A percentile compares a stretch with the other conserved stretches of the same genome.
phyloP scores from a whole-genome alignment of 192 early-diverging fungal genomes.

The Coemansia sp. region DNA sequence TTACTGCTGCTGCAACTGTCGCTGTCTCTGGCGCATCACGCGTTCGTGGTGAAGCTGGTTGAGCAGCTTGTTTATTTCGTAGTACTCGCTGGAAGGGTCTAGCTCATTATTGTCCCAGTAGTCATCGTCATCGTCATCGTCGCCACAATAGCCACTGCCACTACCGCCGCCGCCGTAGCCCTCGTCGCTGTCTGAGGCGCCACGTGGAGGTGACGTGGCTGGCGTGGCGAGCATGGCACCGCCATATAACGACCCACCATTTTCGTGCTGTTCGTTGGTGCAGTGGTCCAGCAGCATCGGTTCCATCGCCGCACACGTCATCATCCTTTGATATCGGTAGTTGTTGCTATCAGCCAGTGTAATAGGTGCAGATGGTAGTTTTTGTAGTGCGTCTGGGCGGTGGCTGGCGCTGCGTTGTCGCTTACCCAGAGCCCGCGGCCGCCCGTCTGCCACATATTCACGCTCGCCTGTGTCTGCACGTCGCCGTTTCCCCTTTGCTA shows the following conservation, averaged over 20 bases:
- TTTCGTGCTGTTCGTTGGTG: not conserved
- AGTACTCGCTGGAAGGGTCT: constrained; percentile 41
- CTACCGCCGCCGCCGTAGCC: not conserved
- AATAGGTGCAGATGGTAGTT: not conserved
- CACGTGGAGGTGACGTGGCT: constrained; percentile 22
- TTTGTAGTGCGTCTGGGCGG: not conserved
- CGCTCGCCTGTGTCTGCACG: not conserved
- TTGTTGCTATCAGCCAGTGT: not conserved
- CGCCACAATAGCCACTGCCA: not conserved
- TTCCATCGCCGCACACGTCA: constrained; percentile 1
- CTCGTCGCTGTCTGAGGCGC: constrained; percentile 7
- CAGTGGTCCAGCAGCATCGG: not conserved
- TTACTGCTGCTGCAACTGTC: not conserved
- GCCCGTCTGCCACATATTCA: not conserved
- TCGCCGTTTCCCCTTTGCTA: constrained; percentile 9
- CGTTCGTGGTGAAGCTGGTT: constrained; percentile 46
- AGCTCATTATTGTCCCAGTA: constrained; percentile 9
- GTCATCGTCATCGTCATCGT: constrained; percentile 10
- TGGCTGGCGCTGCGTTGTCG: not conserved
- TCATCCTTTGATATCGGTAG: not conserved
- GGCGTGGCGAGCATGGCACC: constrained; percentile 20
- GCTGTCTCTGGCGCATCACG: constrained; percentile 22
- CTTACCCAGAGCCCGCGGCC: not conserved
- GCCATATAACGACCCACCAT: not conserved
- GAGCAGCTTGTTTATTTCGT: constrained; percentile 44